Base-by-base conservation (phyloP, 177 flowering plant genomes). In the Tripterygium wilfordii region DNA sequence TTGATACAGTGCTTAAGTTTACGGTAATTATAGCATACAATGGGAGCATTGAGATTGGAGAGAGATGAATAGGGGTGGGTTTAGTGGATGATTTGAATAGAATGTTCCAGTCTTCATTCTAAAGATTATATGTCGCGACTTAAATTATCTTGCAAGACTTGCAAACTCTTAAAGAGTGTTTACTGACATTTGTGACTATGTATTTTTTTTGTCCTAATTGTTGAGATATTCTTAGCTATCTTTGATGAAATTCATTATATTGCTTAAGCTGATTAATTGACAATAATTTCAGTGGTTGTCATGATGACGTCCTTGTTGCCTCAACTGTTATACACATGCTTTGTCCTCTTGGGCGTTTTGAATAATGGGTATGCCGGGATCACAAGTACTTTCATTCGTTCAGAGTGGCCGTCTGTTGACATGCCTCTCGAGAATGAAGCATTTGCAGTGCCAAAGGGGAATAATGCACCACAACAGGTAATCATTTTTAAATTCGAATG, bases 381-480 rank as follows among this genome's bases (percentile, higher is more conserved):
- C 29, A 88, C 98, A 0, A 92, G 98, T 67, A 29, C 51, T 17
- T 92, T 77, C 60, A 47, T 74, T 23, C 83, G 98, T 20, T 58
- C 78, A 25, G 77, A 78, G 55, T 82, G 72, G 72, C 87, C 96
- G 27, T 75, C 98, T 25, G 46, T 44, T 41, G 98, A 92, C 56
- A 86, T 92, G 33, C 96, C 96, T 36, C 78, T 85, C 10, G 83
- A 82, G 37, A 59, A 80, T 73, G 76, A 82, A 57, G 90, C 22
- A 13, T 85, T 92, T 69, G 76, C 68, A 16, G 61, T 76, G 56
- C 98, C 98, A 10, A 55, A 70, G 20, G 94, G 95, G 43, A 48
- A 82, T 44, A 88, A 88, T 70, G 85, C 94, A 4, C 96, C 98
- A 18, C 88, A 92, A 43, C 98, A 92, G 62, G 98, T 88, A 53